These are phyloP conservation scores for Hamigera avellanea DNA, from an alignment of 495 filamentous ascomycete species.

Conservation along the genomic window DNA sequence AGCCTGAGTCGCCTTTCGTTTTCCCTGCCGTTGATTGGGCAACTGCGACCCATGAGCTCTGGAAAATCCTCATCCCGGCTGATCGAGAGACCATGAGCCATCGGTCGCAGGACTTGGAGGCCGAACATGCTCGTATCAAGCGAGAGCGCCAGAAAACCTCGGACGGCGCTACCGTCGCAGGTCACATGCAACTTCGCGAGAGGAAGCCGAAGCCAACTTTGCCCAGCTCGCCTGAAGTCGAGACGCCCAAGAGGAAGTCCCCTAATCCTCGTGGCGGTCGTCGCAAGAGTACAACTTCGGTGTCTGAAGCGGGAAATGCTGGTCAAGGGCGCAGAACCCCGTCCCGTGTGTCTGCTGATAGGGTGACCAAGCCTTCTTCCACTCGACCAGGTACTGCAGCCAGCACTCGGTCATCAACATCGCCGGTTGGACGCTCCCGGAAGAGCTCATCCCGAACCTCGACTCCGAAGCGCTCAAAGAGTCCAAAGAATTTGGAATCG, in stretches of 20 bases:
- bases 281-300: constrained; percentile 20
- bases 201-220: constrained; percentile 49
- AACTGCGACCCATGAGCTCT: constrained; percentile 66
- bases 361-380: not conserved
- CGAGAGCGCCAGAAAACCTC: constrained; percentile 49
- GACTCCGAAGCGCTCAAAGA: constrained; percentile 33
- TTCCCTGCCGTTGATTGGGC: constrained; percentile 77
- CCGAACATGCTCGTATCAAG: constrained; percentile 47
- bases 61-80: constrained; percentile 67
- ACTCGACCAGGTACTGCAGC: constrained; percentile 13
- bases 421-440: constrained; percentile 22
- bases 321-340: no score
- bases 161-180: constrained; percentile 19
- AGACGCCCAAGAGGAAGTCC: constrained; percentile 42
- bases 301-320: constrained; percentile 6
- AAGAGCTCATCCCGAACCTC: constrained; percentile 29
- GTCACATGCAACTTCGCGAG: constrained; percentile 60
- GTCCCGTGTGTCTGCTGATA: no score
- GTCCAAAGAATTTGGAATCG: constrained; percentile 30
- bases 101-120: constrained; percentile 62
- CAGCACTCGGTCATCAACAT: constrained; percentile 7
- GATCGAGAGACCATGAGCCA: constrained; percentile 61
- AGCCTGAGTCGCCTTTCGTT: constrained; percentile 42
- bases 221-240: constrained; percentile 22
- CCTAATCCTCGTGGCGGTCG: constrained; percentile 24